Evolutionary conservation across 148 eudicot species (phyloP), one percentile per base, ranked within the genome.

Genomic region (Nyssa sinensis): DNA sequence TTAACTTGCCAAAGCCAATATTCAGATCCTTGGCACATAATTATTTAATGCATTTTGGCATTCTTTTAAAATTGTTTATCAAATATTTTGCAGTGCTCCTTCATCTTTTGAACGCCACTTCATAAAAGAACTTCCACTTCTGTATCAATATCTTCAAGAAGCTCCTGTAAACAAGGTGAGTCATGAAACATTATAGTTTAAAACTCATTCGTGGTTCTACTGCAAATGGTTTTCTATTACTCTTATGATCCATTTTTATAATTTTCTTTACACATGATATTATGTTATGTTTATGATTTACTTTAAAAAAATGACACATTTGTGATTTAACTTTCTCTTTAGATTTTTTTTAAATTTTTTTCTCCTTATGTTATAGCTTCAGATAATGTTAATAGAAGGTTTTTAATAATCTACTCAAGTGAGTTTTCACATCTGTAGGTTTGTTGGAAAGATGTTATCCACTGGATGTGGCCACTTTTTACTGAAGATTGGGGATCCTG

Each of bases 401-500:
- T 39, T 7, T 23, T 71, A 53, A 19, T 16, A 57, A 31, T 53
- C 19, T 24, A 6, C 65, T 64, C 30, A 64, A 64, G 30, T 75
- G 27, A 24, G 53, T n/a, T 35, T 67, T 31, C 51, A 24, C n/a
- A 7, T 28, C 41, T 64, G 25, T 78, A 89, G 93, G 81, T 89
- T 41, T 83, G 86, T 33, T 95, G 98, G 98, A 87, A 77, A 76
- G 97, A 94, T 81, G 89, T 94, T 63, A 84, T 74, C 62, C 98
- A 92, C 70, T 94, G 98, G 98, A 84, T 94, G 91, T 94, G 98
- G 98, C 98, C 98, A 66, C 90, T 94, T 71, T 94, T 92, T 76
- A 73, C 94, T 29, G 94, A 94, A 64, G 98, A 94, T 63, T 92
- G 97, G 93, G 98, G 86, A 76, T 86, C 78, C n/a, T 94, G 98